A percentile compares a stretch with the other conserved stretches of the same genome.
phyloP scores from a whole-genome alignment of 768 basidiomycete genomes.

The Mrakia hoshinonis region DNA sequence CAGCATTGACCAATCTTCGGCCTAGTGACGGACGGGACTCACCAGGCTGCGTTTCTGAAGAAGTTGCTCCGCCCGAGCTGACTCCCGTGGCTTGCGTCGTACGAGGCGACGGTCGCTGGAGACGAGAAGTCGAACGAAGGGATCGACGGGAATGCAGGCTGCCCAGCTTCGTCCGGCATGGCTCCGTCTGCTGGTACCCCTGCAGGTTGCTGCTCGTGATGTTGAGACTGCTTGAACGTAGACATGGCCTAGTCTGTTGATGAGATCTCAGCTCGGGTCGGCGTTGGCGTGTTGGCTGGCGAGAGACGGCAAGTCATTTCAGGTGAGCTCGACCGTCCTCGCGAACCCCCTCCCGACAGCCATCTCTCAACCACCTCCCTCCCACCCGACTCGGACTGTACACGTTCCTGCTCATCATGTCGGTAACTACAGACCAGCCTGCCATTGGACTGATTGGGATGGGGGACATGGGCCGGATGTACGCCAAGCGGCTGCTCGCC shows the following conservation, averaged over 20 bases:
- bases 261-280: too few relatives aligned
- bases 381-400: neutral
- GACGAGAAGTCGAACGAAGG: constrained; percentile 20
- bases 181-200: too few relatives aligned
- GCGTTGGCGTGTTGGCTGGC: too few relatives aligned
- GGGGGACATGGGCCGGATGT: constrained; percentile 82
- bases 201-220: too few relatives aligned
- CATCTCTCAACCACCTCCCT: neutral
- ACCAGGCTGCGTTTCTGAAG: constrained; percentile 54
- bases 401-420: neutral
- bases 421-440: neutral
- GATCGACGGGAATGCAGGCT: neutral
- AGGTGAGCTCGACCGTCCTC: too few relatives aligned
- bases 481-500: constrained; percentile 62
- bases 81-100: neutral
- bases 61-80: constrained; percentile 44
- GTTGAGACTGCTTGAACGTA: too few relatives aligned
- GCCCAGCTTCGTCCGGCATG: too few relatives aligned
- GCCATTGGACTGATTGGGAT: constrained; percentile 84
- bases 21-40: constrained; percentile 20
- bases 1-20: neutral
- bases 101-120: constrained; percentile 8
- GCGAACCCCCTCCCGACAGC: neutral
- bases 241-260: too few relatives aligned
- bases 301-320: too few relatives aligned